phyloP scores from a whole-genome alignment of 2,329 filamentous ascomycete genomes.

The Paecilomyces dactylethromorphus region DNA sequence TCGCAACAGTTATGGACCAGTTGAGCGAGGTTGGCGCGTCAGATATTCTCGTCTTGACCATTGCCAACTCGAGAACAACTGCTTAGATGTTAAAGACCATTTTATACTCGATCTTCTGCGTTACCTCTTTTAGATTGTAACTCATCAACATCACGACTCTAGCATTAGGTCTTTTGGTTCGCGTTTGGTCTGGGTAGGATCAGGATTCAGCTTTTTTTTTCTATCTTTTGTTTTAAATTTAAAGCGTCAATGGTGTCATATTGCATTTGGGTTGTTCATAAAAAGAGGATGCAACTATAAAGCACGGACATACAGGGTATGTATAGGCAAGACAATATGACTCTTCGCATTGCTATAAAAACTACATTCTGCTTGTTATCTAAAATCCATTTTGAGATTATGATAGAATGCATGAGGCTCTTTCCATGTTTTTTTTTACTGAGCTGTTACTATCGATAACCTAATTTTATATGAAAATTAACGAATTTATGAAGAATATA shows the following conservation, averaged over 20 bases:
- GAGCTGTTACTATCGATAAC: neutral
- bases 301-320: neutral
- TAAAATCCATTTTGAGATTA: no score
- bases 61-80: slow-evolving; percentile 68
- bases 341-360: no score
- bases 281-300: neutral
- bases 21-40: slow-evolving; percentile 68
- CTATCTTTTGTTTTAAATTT: neutral
- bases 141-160: neutral
- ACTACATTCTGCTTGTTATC: no score
- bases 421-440: neutral
- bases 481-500: no score
- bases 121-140: neutral
- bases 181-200: neutral
- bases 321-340: neutral
- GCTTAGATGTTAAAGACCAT: slow-evolving; percentile 12
- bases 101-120: neutral
- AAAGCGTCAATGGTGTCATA: neutral
- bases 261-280: neutral
- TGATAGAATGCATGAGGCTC: neutral
- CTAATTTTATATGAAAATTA: no score
- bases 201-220: neutral
- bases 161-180: neutral
- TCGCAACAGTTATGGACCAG: slow-evolving; percentile 82
- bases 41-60: slow-evolving; percentile 78